Percentiles rank a stretch among this genome's conserved stretches.
Evolutionary conservation across 306 rosid species (phyloP).

Genomic region (Hippophae tibetana): DNA sequence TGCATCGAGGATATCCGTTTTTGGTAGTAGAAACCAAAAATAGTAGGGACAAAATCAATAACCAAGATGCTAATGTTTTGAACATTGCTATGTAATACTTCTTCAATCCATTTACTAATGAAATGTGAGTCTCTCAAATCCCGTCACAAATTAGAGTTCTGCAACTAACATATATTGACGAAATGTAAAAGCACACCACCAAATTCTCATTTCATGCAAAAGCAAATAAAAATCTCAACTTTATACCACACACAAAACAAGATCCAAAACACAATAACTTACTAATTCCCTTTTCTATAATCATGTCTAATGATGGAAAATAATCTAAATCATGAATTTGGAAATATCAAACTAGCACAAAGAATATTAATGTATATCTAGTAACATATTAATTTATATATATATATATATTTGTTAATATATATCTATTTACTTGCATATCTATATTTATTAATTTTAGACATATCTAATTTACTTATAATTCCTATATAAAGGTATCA

Average conservation of each 20-base stretch:
- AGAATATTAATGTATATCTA: too few relatives aligned
- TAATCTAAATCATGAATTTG: conserved; percentile 10
- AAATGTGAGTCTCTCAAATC: conserved; percentile 19
- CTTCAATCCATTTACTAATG: conserved; percentile 61
- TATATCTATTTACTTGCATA: too few relatives aligned
- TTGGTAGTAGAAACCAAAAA: conserved; percentile 47
- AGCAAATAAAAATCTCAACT: conserved; percentile 9
- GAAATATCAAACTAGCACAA: conserved; percentile 31
- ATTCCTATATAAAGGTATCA: too few relatives aligned
- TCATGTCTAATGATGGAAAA: too few relatives aligned
- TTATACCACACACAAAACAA: conserved; percentile 10
- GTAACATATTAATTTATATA: too few relatives aligned
- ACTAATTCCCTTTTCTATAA: too few relatives aligned
- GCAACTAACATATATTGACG: conserved; percentile 6
- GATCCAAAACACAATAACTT: conserved; percentile 18
- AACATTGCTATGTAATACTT: conserved; percentile 49
- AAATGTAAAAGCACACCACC: conserved; percentile 17
- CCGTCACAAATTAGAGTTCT: conserved; percentile 5
- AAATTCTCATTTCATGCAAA: conserved; percentile 45
- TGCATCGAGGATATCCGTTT: conserved; percentile 65
- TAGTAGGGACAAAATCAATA: conserved; percentile 39
- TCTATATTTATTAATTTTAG: too few relatives aligned
- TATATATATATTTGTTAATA: too few relatives aligned
- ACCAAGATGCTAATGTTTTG: conserved; percentile 60
- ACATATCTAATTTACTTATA: too few relatives aligned